A percentile compares a stretch with the other conserved stretches of the same genome.
Evolutionary conservation across 2,329 filamentous ascomycete genomes (phyloP).

Genomic region (Pestalotiopsis sp.): DNA sequence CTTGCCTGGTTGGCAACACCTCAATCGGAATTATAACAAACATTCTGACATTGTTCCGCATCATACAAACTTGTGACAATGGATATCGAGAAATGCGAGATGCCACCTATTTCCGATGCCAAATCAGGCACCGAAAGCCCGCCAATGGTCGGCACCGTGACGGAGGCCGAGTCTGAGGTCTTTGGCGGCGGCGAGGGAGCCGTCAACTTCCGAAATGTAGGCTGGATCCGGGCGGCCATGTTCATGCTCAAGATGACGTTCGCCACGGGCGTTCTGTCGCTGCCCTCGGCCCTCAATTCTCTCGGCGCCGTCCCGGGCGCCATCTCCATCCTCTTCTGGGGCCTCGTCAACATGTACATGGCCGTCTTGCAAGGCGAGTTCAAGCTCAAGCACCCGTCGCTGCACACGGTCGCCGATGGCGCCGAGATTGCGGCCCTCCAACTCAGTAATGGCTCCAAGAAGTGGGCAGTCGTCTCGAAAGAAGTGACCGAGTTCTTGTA

Average conservation of each 20-base stretch:
- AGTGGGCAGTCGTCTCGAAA: background rate
- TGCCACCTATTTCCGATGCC: background rate
- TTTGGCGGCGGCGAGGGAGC: background rate
- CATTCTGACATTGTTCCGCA: no score
- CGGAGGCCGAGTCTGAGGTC: background rate
- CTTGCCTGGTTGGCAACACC: no score
- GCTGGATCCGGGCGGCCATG: background rate
- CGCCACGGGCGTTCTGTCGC: background rate
- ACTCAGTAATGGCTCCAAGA: background rate
- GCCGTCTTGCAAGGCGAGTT: background rate
- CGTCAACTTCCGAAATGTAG: conserved; percentile 2
- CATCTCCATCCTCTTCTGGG: background rate
- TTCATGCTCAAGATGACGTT: conserved; percentile 5
- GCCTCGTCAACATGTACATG: background rate
- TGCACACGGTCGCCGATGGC: background rate
- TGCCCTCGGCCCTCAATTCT: background rate
- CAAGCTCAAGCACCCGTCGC: background rate
- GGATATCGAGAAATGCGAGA: background rate
- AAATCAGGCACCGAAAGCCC: background rate
- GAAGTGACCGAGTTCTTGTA: background rate
- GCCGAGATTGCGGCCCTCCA: background rate
- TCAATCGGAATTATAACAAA: no score
- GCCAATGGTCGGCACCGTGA: background rate
- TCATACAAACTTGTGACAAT: background rate
- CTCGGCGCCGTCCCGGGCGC: conserved; percentile 2